Evolutionary conservation across 495 filamentous ascomycete species (phyloP), one percentile per base, ranked within the genome.

Genomic region (Aspergillus homomorphus): DNA sequence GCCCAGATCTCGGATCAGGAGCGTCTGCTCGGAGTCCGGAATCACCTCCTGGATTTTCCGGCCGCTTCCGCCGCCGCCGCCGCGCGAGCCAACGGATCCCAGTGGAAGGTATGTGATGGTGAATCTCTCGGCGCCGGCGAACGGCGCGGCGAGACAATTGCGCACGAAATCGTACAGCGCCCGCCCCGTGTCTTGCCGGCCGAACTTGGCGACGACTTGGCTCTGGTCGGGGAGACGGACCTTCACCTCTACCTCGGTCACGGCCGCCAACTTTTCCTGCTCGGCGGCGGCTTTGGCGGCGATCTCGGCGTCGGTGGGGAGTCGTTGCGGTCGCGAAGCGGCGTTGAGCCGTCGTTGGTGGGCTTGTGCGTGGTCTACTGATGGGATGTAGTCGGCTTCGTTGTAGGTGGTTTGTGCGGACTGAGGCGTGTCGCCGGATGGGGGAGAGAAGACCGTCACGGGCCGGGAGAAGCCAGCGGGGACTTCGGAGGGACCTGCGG

Each of bases 171-270:
- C 72, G 72, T 97, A 90, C 1, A 96, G 76, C 19, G 77, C 68
- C 14, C 77, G 72, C 8, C 83, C 86, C 0, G 89, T 88, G 52
- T 92, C 85, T 0, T 73, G 62, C 4, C 84, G 82, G 3, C 74
- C 77, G 65, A 91, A 86, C 45, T 78, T 79, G 65, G 84, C 82
- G 24, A 88, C 78, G 19, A 91, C 81, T 42, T 84, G 83, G 54
- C 82, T 86, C 62, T 90, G 86, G 69, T 97, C 92, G 1, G 94
- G 92, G 61, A 96, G 91, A 21, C 93, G 88, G 53, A 98, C 77
- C 59, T 89, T 91, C 55, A 98, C 81, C 43, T 84, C 77, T 43
- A 96, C 84, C 45, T 82, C 77, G 38, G 81, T 86, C 55, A 92
- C 77, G 19, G 79, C 80, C 30, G 85, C 84, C 14, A 88, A 78